Evolutionary conservation across 345 rosid genomes (phyloP).

Genomic region (Draba incana): DNA sequence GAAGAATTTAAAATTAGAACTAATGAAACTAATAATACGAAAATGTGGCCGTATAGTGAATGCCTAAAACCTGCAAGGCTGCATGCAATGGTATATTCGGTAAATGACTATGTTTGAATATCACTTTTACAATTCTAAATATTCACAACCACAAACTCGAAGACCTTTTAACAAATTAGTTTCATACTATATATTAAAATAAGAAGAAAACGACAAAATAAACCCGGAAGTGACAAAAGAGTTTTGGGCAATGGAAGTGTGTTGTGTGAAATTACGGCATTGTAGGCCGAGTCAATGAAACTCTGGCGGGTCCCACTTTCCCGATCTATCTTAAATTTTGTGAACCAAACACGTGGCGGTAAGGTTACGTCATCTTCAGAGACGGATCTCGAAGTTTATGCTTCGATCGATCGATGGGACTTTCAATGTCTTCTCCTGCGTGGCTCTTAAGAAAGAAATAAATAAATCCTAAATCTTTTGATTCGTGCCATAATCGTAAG

Average conservation of each 20-base stretch:
- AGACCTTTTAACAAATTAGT: too few relatives aligned
- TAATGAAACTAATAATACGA: too few relatives aligned
- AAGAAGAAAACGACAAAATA: conserved; percentile 8
- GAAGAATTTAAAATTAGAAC: too few relatives aligned
- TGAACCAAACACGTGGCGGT: conserved; percentile 38
- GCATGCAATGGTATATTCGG: too few relatives aligned
- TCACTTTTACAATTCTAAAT: too few relatives aligned
- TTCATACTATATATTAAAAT: not conserved
- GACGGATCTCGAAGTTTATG: conserved; percentile 31
- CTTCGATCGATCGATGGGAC: conserved; percentile 27
- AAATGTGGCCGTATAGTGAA: too few relatives aligned
- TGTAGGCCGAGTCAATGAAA: conserved; percentile 25
- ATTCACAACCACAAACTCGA: too few relatives aligned
- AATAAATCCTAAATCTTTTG: too few relatives aligned
- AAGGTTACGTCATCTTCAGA: conserved; percentile 18
- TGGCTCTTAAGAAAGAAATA: not conserved
- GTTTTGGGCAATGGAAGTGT: conserved; percentile 32
- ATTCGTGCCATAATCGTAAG: not conserved
- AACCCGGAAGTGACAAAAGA: conserved; percentile 7
- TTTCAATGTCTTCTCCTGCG: conserved; percentile 15
- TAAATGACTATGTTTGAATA: too few relatives aligned
- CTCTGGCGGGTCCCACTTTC: conserved; percentile 15
- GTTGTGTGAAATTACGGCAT: conserved; percentile 28
- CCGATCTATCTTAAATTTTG: conserved; percentile 21
- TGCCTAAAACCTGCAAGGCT: too few relatives aligned